Percentiles rank a stretch among this genome's conserved stretches.
Evolutionary conservation across 2,329 filamentous ascomycete species (phyloP).

Genomic region (Diaporthe vaccinii): DNA sequence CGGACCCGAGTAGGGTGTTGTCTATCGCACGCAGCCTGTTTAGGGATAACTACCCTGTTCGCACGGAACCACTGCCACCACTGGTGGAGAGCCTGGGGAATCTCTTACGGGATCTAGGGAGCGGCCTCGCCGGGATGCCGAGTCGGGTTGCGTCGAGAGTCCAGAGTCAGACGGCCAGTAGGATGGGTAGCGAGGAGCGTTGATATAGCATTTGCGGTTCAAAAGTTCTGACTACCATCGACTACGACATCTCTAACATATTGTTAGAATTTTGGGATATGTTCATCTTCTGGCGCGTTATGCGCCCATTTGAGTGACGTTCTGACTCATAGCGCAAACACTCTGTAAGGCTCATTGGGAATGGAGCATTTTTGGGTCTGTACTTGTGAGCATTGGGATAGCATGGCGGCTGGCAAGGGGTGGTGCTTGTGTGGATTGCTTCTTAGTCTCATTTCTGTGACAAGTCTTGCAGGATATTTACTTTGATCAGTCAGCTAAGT

Average conservation of each 20-base stretch:
- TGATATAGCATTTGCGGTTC: not conserved
- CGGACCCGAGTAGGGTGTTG: constrained; percentile 44
- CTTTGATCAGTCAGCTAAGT: not conserved
- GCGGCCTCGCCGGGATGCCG: constrained; percentile 40
- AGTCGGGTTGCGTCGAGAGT: constrained; percentile 36
- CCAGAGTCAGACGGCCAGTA: constrained; percentile 36
- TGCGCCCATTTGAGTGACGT: not conserved
- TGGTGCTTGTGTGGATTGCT: not conserved
- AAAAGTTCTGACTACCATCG: not conserved
- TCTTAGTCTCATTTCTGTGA: not conserved
- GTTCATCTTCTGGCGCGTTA: not conserved
- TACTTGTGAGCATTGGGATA: not conserved
- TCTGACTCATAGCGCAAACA: not conserved
- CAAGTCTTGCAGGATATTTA: not conserved
- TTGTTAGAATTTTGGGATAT: not conserved
- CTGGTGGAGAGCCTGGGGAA: constrained; percentile 48
- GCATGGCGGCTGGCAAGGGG: not conserved
- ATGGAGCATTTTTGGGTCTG: not conserved
- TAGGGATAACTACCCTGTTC: constrained; percentile 47
- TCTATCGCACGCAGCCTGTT: constrained; percentile 44
- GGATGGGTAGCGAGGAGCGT: constrained; percentile 42
- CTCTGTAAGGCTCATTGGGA: not conserved
- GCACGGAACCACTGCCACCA: constrained; percentile 48
- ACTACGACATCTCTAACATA: not conserved
- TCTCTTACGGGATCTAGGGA: constrained; percentile 46